Conservation (phyloP, 2,329 filamentous ascomycete species). For the Fusarium secorum region DNA sequence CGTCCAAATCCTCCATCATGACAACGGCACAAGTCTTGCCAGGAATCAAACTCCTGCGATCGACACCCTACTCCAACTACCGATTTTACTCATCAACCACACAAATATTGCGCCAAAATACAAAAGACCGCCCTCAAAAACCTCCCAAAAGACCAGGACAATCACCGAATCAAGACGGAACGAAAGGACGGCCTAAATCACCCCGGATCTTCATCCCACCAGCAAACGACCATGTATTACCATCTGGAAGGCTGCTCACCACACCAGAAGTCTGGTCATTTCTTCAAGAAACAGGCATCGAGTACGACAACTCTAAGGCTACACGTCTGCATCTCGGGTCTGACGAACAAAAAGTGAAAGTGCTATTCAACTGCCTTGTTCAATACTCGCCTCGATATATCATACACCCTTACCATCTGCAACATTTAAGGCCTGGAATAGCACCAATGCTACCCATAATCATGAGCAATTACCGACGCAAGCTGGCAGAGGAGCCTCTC, state of each 20-base stretch:
- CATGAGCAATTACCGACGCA: constrained; percentile 42
- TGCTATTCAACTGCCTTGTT: constrained; percentile 36
- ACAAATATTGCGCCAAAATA: constrained; percentile 1
- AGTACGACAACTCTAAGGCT: constrained; percentile 36
- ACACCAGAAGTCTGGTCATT: constrained; percentile 43
- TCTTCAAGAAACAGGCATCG: constrained; percentile 39
- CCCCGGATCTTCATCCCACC: constrained; percentile 28
- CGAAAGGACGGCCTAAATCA: background rate
- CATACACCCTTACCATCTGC: constrained; percentile 46
- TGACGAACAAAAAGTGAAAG: constrained; percentile 13
- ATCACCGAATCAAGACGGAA: background rate
- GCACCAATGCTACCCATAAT: constrained; percentile 44
- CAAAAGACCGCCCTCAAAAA: background rate
- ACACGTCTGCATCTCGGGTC: constrained; percentile 12
- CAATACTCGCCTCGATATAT: constrained; percentile 43
- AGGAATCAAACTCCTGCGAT: constrained; percentile 15
- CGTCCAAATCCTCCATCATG: constrained; percentile 34
- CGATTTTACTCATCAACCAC: constrained; percentile 23
- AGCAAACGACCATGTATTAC: constrained; percentile 29
- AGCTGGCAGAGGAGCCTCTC: constrained; percentile 41
- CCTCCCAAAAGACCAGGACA: background rate
- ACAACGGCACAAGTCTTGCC: constrained; percentile 33
- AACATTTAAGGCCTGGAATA: constrained; percentile 45
- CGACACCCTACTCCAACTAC: constrained; percentile 9
- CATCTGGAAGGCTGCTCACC: constrained; percentile 41